Base-by-base conservation (phyloP, 352 stramenopile genomes). In the Lagenidium giganteum region DNA sequence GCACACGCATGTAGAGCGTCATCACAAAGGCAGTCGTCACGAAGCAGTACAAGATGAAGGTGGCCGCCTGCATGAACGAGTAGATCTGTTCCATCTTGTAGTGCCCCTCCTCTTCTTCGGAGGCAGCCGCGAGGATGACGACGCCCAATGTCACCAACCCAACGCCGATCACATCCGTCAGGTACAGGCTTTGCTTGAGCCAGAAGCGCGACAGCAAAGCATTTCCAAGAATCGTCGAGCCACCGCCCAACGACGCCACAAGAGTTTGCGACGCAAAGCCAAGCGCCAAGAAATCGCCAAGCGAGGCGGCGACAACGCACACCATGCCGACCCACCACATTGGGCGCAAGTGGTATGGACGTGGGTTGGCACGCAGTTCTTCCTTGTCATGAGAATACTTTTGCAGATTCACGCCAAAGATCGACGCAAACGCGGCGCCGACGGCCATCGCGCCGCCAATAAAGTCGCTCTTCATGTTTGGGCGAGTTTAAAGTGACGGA, bases 371-470 rank as follows among this genome's bases (percentile, higher is more conserved):
- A 16, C 75, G 74, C 43, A 68, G 48, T 38, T 85, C 83, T 49
- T 96, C 86, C 51, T 87, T 81, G 55, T 92, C 74, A 44, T 95
- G 83, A 37, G 73, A 91, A 50, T 93, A 93, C 63, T 96, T 96
- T 57, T 96, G 84, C 47, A 95, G 60, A 50, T 96, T 96, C 8
- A 95, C 83, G 35, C 86, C 86, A 30, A 96, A 88, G 68, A 94
- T 96, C 47, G 83, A 93, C 34, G 79, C 62, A 36, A 95, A 63
- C 2, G 83, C 61, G n/a, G 74, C 73, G 20, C 71, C 47, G 12
- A 95, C 71, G 39, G 74, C 77, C 51, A 96, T 83, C 24, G 65
- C 55, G 26, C 79, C 86, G 51, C 84, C 86, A 42, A 94, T 71
- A 42, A 85, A 63, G 50, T 83, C 72, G 61, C 58, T 83, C 61